Base-by-base conservation (phyloP, 129 eudicot genomes). In the Daucus carota region DNA sequence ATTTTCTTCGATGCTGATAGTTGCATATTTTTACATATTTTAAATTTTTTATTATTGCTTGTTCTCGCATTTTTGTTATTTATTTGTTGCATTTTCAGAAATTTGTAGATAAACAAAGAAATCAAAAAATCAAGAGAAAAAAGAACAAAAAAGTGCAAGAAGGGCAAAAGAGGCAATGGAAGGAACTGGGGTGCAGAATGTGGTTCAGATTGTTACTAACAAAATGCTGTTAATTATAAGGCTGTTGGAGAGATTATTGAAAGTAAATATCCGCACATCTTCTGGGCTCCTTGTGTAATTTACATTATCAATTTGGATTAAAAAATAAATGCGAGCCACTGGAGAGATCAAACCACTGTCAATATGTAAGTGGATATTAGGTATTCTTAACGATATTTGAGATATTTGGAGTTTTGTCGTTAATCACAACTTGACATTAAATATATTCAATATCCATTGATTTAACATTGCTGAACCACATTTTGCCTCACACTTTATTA, bases 401-500 rank as follows among this genome's bases (percentile, higher is more conserved):
- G 47, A 18, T 8, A 74, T 62, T 11, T 26, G 70, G 2, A 75
- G 41, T 24, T 75, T 57, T 28, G 42, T 75, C 44, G 44, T 50
- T 75, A 33, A 54, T 44, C n/a, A n/a, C n/a, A n/a, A n/a, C n/a
- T n/a, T n/a, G n/a, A n/a, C n/a, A n/a, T n/a, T n/a, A n/a, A n/a
- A 0, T 66, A 75, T n/a, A 12, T 75, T 17, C 28, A 75, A 18
- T 26, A 33, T 47, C 1, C 67, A 66, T 28, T 38, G 5, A 20
- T 6, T 62, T 60, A 0, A 24, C 66, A 18, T 80, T 34, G 80
- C 63, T 20, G 75, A 75, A 0, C 68, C 76, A 44, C 33, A n/a
- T 0, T 80, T 80, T 68, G 76, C 76, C 2, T 75, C 72, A 6
- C 31, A 16, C 1, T 32, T 80, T 47, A 46, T 80, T 5, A 69